A percentile compares a stretch with the other conserved stretches of the same genome.
phyloP scores from a whole-genome alignment of 305 asterid genomes.

The Withania somnifera region DNA sequence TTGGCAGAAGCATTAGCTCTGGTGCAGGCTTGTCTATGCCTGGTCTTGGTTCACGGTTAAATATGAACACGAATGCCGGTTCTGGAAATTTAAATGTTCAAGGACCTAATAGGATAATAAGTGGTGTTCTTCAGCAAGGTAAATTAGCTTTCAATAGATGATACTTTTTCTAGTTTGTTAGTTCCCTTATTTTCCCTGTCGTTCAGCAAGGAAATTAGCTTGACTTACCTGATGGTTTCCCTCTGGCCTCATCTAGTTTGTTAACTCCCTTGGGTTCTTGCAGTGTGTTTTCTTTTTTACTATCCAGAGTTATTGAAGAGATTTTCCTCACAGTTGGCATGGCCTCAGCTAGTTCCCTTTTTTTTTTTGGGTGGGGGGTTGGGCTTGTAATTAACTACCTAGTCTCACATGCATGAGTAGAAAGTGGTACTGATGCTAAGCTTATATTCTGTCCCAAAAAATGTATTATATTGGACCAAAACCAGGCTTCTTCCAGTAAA shows the following conservation, averaged over 20 bases:
- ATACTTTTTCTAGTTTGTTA: neutral
- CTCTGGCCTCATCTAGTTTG: neutral
- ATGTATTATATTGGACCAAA: neutral
- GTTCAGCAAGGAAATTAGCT: neutral
- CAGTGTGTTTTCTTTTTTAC: neutral
- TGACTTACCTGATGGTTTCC: neutral
- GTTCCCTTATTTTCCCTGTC: neutral
- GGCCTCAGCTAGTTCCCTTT: neutral
- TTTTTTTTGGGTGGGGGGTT: neutral
- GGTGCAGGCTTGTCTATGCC: conserved; percentile 59
- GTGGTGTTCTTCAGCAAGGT: conserved; percentile 92
- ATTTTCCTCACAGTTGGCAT: neutral
- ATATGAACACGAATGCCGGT: conserved; percentile 48
- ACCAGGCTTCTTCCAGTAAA: neutral
- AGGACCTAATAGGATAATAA: conserved; percentile 83
- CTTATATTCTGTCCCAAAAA: neutral
- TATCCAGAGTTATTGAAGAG: neutral
- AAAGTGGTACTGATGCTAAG: neutral
- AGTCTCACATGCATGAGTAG: neutral
- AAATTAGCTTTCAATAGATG: conserved; percentile 9
- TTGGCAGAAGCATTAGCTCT: conserved; percentile 57
- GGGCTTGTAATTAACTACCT: neutral
- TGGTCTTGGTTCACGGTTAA: conserved; percentile 74
- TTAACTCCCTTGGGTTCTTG: neutral
- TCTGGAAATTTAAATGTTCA: conserved; percentile 79